These are phyloP conservation scores for Schizosaccharomyces lindneri DNA, from an alignment of 805 yeast genomes.

Conservation along the genomic window DNA sequence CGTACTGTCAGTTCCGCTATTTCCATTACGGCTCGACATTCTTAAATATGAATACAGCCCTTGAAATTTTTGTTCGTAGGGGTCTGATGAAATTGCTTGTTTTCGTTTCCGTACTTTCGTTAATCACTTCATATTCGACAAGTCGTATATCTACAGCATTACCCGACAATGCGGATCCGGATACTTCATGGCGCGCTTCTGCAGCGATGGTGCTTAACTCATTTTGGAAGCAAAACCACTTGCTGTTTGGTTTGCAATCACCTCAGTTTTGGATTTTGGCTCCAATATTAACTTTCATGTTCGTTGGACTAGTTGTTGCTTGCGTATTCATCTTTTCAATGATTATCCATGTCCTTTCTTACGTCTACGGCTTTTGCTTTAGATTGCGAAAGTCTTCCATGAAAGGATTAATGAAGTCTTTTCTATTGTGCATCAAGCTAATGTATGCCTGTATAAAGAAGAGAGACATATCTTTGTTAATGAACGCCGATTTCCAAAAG, in stretches of 20 bases:
- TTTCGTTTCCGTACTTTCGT: not conserved
- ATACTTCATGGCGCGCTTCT: not conserved
- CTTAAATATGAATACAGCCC: constrained; percentile 14
- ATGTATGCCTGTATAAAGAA: not conserved
- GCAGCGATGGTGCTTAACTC: not conserved
- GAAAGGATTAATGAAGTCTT: not conserved
- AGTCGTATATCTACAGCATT: not conserved
- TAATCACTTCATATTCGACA: not conserved
- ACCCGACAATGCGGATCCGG: not conserved
- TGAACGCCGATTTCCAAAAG: not conserved
- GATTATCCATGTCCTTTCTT: not conserved
- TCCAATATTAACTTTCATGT: constrained; percentile 26
- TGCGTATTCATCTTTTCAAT: not conserved
- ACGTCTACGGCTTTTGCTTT: not conserved
- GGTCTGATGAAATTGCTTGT: not conserved
- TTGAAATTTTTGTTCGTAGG: constrained; percentile 11
- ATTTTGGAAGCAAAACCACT: not conserved
- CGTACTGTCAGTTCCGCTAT: constrained; percentile 28
- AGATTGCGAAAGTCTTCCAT: not conserved
- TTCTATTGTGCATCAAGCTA: not conserved
- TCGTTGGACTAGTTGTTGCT: constrained; percentile 19
- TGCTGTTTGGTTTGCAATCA: not conserved
- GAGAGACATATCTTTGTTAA: not conserved
- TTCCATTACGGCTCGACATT: constrained; percentile 18
- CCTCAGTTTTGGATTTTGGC: constrained; percentile 30